Evolutionary conservation across 2,329 filamentous ascomycete species (phyloP), one percentile per base, ranked within the genome.

Genomic region (Monosporascus sp.): DNA sequence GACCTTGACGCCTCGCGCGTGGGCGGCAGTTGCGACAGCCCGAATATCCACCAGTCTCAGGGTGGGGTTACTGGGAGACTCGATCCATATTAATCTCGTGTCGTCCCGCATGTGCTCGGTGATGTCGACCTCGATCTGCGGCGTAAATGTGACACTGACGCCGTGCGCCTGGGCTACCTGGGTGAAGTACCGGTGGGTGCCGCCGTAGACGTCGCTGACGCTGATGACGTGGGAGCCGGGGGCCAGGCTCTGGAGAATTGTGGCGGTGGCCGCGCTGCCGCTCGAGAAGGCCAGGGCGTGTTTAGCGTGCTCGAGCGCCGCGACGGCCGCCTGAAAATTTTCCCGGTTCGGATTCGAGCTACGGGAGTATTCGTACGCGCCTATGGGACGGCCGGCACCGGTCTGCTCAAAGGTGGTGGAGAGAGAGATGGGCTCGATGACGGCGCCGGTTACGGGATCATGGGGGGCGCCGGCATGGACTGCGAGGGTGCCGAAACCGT

Each of bases 151-250:
- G 57, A 97, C 94, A 63, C 88, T 85, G 51, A 99, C 91, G 65
- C 93, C 91, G 72, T 99, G 94, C 26, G 94, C 91, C 65, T 90
- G 86, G 53, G 94, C 94, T 49, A 97, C 94, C 76, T 97, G 92
- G 60, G 94, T 99, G 79, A 99, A 99, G 79, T 99, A 99, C 66
- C 94, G 84, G 77, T 99, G 94, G 43, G 94, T 99, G 63, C 94
- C 94, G 63, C 94, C 94, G 72, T 99, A 99, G 64, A 99, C 92
- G 71, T 99, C 94, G 46, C 91, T 96, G 48, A 99, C 91, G 57
- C 91, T 97, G 64, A 99, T 87, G 65, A 99, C 90, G 75, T 99
- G 94, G 48, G 90, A 94, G 58, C 91, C 92, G 14, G 88, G 81
- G 24, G 93, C 91, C 54, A 99, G 83, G 62, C 89, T 94, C 76